These are phyloP conservation scores for Venturia nashicola DNA, from an alignment of 2,329 filamentous ascomycete species.

Conservation along the genomic window DNA sequence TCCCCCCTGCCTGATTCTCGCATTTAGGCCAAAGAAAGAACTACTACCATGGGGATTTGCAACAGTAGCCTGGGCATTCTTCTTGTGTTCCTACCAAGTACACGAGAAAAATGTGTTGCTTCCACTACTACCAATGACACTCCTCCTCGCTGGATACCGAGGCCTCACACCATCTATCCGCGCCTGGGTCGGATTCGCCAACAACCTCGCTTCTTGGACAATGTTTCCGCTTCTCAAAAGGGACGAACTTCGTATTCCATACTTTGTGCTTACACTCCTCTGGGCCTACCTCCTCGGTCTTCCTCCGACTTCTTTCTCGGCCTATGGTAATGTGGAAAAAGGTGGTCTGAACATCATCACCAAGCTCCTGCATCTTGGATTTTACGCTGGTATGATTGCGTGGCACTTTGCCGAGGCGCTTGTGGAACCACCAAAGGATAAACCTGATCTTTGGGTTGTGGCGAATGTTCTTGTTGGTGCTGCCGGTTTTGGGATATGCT, in stretches of 20 bases:
- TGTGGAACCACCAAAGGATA: conserved; percentile 54
- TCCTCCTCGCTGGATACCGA: conserved; percentile 66
- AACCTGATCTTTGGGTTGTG: conserved; percentile 92
- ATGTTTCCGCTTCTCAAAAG: conserved; percentile 83
- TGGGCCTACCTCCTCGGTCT: conserved; percentile 89
- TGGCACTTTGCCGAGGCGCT: conserved; percentile 48
- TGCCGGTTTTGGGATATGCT: conserved; percentile 74
- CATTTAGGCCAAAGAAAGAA: conserved; percentile 63
- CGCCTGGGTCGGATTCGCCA: conserved; percentile 93
- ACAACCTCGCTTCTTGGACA: conserved; percentile 80
- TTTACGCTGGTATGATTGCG: too few relatives aligned
- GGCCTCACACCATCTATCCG: conserved; percentile 66
- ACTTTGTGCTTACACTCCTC: conserved; percentile 69
- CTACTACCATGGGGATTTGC: conserved; percentile 71
- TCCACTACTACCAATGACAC: conserved; percentile 84
- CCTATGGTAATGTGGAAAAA: conserved; percentile 42
- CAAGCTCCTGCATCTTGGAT: conserved; percentile 55
- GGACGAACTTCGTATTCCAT: conserved; percentile 74
- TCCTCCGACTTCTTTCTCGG: conserved; percentile 60
- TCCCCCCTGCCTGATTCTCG: conserved; percentile 67
- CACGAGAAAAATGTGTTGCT: conserved; percentile 96
- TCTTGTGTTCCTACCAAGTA: conserved; percentile 94
- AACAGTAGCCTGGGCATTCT: conserved; percentile 88
- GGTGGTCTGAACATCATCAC: conserved; percentile 40
- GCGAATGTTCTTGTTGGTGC: conserved; percentile 79